These are phyloP conservation scores for Stachybotrys elegans DNA, from an alignment of 2,329 filamentous ascomycete species.

Conservation along the genomic window DNA sequence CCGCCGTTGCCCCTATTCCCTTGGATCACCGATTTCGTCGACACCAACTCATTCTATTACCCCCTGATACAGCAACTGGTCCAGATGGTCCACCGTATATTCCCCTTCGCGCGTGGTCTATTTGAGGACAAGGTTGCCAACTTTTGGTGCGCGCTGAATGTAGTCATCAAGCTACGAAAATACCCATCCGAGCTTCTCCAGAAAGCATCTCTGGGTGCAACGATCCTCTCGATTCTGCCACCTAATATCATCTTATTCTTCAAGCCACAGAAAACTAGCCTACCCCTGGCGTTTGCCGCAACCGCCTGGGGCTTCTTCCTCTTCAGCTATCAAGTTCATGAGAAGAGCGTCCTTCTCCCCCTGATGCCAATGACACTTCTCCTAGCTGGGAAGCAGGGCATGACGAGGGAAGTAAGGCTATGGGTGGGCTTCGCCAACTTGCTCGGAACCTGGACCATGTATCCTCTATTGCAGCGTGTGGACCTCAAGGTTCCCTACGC, in stretches of 20 bases:
- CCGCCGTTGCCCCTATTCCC: slow-evolving; percentile 58
- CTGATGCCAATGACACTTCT: slow-evolving; percentile 90
- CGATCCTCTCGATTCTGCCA: slow-evolving; percentile 69
- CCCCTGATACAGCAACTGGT: slow-evolving; percentile 71
- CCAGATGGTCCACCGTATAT: slow-evolving; percentile 87
- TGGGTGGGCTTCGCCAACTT: slow-evolving; percentile 98
- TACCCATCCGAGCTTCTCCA: slow-evolving; percentile 71
- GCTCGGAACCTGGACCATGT: slow-evolving; percentile 88
- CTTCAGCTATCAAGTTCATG: slow-evolving; percentile 96
- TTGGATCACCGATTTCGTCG: slow-evolving; percentile 51
- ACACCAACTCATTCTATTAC: slow-evolving; percentile 65
- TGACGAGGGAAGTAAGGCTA: slow-evolving; percentile 70
- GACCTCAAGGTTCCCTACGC: slow-evolving; percentile 79
- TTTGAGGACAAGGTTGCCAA: slow-evolving; percentile 99
- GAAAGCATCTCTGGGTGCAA: slow-evolving; percentile 67
- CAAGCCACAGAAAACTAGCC: slow-evolving; percentile 67
- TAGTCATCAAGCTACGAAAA: slow-evolving; percentile 77
- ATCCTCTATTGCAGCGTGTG: slow-evolving; percentile 80
- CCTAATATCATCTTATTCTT: slow-evolving; percentile 77
- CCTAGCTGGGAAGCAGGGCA: slow-evolving; percentile 70
- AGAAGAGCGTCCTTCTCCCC: slow-evolving; percentile 92
- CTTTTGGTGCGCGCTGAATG: slow-evolving; percentile 91
- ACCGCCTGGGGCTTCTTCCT: slow-evolving; percentile 97
- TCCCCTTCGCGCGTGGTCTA: slow-evolving; percentile 89
- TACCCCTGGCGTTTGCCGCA: slow-evolving; percentile 75